Percentiles rank a stretch among this genome's conserved stretches.
Conservation (phyloP, 495 filamentous ascomycete species). For the Pseudevernia furfuracea region DNA sequence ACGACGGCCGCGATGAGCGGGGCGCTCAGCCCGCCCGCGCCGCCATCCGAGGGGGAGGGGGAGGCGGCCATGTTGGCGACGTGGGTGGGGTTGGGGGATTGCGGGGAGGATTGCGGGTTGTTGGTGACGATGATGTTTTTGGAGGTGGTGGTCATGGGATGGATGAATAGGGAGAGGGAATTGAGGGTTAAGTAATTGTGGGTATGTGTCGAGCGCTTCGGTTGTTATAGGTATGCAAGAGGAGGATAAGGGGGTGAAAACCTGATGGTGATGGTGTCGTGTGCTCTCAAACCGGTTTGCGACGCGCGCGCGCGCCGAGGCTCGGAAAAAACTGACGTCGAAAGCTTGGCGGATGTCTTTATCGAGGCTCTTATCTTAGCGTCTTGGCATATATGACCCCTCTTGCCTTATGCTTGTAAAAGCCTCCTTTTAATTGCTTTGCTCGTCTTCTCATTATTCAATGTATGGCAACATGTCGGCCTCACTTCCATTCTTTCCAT, state of each 20-base stretch:
- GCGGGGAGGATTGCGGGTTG: background rate
- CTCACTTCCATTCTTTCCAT: too few species aligned
- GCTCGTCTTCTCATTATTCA: too few species aligned
- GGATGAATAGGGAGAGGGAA: too few species aligned
- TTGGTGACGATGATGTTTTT: too few species aligned
- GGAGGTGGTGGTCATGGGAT: too few species aligned
- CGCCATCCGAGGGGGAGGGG: background rate
- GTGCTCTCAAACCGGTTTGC: background rate
- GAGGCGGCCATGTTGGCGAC: constrained; percentile 7
- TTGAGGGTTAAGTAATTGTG: too few species aligned
- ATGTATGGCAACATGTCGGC: too few species aligned
- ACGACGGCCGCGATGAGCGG: constrained; percentile 4
- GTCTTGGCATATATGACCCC: background rate
- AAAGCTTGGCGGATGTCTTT: background rate
- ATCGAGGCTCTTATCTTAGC: background rate
- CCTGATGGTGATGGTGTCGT: background rate
- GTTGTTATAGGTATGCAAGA: too few species aligned
- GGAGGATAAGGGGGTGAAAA: background rate
- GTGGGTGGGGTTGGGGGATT: background rate
- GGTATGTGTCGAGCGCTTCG: too few species aligned
- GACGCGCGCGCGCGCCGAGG: background rate
- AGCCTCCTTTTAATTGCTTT: too few species aligned
- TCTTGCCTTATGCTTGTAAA: too few species aligned
- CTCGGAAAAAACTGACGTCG: background rate
- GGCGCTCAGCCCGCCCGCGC: background rate